Conservation (phyloP, 768 basidiomycete species). For the Neoboletus brunneissimus region DNA sequence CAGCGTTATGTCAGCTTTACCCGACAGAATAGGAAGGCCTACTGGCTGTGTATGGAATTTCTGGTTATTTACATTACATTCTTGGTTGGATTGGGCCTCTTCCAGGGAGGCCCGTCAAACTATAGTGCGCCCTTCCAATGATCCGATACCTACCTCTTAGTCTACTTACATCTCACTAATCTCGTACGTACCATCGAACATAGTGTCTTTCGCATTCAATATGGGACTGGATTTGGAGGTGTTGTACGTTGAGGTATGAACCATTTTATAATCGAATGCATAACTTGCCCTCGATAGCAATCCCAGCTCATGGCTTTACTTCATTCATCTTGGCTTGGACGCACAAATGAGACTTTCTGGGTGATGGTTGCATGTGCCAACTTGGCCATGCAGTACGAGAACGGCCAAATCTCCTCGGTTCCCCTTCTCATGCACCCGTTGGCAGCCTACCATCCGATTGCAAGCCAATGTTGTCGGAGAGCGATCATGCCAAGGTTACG, state of each 20-base stretch:
- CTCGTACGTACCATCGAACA: background rate
- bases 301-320: background rate
- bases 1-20: no score
- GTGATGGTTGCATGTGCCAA: background rate
- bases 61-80: background rate
- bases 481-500: slow-evolving; percentile 1
- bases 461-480: background rate
- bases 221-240: background rate
- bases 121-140: background rate
- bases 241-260: slow-evolving; percentile 10
- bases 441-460: slow-evolving; percentile 3
- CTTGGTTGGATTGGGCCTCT: background rate
- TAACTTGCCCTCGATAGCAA: background rate
- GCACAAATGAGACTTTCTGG: no score
- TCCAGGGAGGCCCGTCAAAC: background rate
- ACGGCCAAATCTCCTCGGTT: background rate
- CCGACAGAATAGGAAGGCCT: no score
- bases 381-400: background rate
- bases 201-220: background rate
- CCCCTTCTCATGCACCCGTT: background rate
- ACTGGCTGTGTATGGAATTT: background rate
- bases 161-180: background rate
- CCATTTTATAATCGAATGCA: background rate
- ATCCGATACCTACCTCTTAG: background rate
- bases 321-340: no score